phyloP scores from a whole-genome alignment of 2,329 filamentous ascomycete species.

The Sclerotinia sclerotiorum region DNA sequence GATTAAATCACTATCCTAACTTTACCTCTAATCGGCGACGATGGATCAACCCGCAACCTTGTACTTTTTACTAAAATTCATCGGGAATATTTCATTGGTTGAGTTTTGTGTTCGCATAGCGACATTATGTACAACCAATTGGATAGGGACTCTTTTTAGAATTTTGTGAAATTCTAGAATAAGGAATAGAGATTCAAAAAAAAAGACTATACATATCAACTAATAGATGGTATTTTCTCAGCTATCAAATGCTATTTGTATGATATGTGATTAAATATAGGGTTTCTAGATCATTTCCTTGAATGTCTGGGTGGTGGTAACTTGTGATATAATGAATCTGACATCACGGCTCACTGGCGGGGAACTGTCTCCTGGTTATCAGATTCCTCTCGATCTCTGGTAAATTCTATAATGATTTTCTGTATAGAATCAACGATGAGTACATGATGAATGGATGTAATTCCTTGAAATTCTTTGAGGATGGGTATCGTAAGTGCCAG shows the following conservation, averaged over 20 bases:
- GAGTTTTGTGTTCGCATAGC: neutral
- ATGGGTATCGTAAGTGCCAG: too few species aligned
- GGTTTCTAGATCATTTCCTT: too few species aligned
- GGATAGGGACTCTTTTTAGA: too few species aligned
- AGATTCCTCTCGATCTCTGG: too few species aligned
- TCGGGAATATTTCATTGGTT: neutral
- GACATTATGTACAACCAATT: neutral
- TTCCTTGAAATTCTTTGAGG: neutral
- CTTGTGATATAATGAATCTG: too few species aligned
- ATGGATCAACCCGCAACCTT: slow-evolving; percentile 4
- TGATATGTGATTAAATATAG: neutral
- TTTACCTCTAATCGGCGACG: slow-evolving; percentile 11
- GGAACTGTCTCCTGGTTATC: neutral
- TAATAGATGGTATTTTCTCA: neutral
- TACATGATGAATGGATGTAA: too few species aligned
- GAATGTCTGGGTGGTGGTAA: neutral
- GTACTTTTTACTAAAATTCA: neutral
- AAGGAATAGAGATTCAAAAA: too few species aligned
- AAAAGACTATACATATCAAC: neutral
- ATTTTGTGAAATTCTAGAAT: too few species aligned
- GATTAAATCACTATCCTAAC: too few species aligned
- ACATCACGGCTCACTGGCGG: too few species aligned
- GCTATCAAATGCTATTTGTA: neutral
- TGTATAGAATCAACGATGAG: too few species aligned
- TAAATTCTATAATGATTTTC: too few species aligned